phyloP scores from a whole-genome alignment of 352 stramenopile genomes.

The Globisporangium recalcitrans region DNA sequence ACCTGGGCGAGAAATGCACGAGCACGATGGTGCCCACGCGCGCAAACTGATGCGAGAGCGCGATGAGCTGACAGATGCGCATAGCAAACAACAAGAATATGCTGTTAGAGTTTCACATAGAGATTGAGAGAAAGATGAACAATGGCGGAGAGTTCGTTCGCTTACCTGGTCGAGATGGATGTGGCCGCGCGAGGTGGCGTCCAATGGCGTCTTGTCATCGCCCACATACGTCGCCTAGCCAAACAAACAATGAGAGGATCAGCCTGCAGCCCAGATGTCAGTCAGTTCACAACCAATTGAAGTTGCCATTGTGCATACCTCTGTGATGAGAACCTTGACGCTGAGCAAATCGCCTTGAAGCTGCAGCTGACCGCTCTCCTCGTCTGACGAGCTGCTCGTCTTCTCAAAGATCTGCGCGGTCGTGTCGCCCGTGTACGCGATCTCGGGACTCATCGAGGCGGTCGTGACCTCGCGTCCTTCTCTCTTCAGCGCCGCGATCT shows the following conservation, averaged over 20 bases:
- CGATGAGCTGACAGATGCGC: conserved; percentile 25
- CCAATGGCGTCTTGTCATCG: conserved; percentile 32
- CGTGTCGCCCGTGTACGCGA: conserved; percentile 84
- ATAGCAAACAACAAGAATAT: not conserved
- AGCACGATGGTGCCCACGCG: conserved; percentile 56
- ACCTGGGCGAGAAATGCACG: conserved; percentile 72
- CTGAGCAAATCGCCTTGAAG: conserved; percentile 45
- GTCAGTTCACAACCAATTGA: not conserved
- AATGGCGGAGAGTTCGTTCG: too few species aligned
- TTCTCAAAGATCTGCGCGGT: conserved; percentile 50
- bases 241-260: not conserved
- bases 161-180: conserved; percentile 69
- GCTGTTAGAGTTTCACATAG: not conserved
- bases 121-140: too few species aligned
- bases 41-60: conserved; percentile 35
- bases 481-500: conserved; percentile 45
- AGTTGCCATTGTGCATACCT: conserved; percentile 33
- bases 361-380: conserved; percentile 7
- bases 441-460: conserved; percentile 33
- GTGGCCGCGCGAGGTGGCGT: conserved; percentile 56
- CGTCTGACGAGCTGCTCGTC: not conserved
- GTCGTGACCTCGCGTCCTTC: conserved; percentile 43
- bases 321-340: conserved; percentile 71
- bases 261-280: not conserved
- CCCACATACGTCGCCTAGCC: conserved; percentile 61